Percentiles rank a stretch among this genome's conserved stretches.
Conservation (phyloP, 2,329 filamentous ascomycete genomes). For the Aspergillus unguis region DNA sequence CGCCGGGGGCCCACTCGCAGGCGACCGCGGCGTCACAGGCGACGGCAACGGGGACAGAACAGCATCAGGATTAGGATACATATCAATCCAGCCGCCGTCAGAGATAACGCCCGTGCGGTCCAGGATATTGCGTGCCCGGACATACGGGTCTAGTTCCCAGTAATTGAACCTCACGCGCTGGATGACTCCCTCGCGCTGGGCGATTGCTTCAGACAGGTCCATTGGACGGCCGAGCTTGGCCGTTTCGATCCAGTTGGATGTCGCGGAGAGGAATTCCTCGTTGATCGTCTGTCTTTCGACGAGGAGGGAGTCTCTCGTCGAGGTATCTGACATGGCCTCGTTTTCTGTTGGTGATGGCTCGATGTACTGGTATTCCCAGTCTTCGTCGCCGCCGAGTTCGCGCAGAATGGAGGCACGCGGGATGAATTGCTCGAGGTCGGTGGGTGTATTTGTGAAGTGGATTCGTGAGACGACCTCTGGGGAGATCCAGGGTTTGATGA, state of each 20-base stretch:
- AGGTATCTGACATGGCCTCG: slow-evolving; percentile 62
- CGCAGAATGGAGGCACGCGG: slow-evolving; percentile 64
- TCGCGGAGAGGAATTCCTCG: slow-evolving; percentile 68
- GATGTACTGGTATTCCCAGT: slow-evolving; percentile 77
- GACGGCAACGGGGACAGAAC: no score
- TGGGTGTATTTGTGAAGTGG: slow-evolving; percentile 75
- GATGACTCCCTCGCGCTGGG: slow-evolving; percentile 60
- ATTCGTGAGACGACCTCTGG: slow-evolving; percentile 90
- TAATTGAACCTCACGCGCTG: slow-evolving; percentile 68
- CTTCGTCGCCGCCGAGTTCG: slow-evolving; percentile 77
- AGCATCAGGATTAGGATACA: slow-evolving; percentile 51
- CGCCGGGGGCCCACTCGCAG: background rate
- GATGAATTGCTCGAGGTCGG: slow-evolving; percentile 74
- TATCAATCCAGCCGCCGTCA: slow-evolving; percentile 49
- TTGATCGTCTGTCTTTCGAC: slow-evolving; percentile 61
- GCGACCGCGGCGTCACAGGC: no score
- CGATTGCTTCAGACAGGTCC: slow-evolving; percentile 49
- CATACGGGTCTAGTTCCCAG: slow-evolving; percentile 83
- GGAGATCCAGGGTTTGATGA: slow-evolving; percentile 91
- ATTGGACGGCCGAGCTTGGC: slow-evolving; percentile 40
- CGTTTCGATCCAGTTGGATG: slow-evolving; percentile 67
- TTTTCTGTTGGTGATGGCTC: slow-evolving; percentile 76
- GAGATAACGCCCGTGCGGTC: slow-evolving; percentile 71
- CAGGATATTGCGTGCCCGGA: slow-evolving; percentile 73
- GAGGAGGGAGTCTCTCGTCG: slow-evolving; percentile 60